Conservation (phyloP, 2,329 filamentous ascomycete species). For the Stagonosporopsis chrysanthemi region DNA sequence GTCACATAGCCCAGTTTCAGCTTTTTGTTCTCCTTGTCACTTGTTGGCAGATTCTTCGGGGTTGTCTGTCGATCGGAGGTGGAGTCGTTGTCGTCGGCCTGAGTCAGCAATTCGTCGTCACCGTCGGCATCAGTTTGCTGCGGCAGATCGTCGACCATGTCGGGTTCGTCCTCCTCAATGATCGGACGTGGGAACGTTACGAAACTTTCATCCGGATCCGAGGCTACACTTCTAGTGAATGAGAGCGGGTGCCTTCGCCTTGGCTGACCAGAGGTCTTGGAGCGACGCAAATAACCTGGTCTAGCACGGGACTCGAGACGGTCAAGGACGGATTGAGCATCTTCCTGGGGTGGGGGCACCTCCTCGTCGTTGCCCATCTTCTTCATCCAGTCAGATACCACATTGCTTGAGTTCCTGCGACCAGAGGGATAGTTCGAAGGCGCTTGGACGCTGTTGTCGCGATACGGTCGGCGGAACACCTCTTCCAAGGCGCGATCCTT, state of each 20-base stretch:
- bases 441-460: slow-evolving; percentile 59
- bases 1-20: slow-evolving; percentile 39
- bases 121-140: slow-evolving; percentile 83
- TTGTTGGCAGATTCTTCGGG: slow-evolving; percentile 23
- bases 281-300: slow-evolving; percentile 59
- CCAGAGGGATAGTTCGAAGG: slow-evolving; percentile 55
- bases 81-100: slow-evolving; percentile 62
- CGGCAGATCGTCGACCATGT: slow-evolving; percentile 54
- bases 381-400: slow-evolving; percentile 92
- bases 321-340: slow-evolving; percentile 66
- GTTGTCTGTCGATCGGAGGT: slow-evolving; percentile 38
- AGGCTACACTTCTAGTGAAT: slow-evolving; percentile 61
- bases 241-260: slow-evolving; percentile 58
- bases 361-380: slow-evolving; percentile 66
- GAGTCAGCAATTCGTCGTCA: slow-evolving; percentile 87
- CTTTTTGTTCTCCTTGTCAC: slow-evolving; percentile 39
- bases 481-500: slow-evolving; percentile 92
- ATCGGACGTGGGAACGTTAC: slow-evolving; percentile 46
- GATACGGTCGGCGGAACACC: slow-evolving; percentile 77
- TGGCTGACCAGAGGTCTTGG: slow-evolving; percentile 50
- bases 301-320: slow-evolving; percentile 62
- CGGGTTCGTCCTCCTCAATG: slow-evolving; percentile 56
- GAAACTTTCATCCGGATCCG: slow-evolving; percentile 60
- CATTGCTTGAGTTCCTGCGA: slow-evolving; percentile 76
- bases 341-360: slow-evolving; percentile 68